These are phyloP conservation scores for Thermothielavioides terrestris DNA, from an alignment of 495 filamentous ascomycete species.

Conservation along the genomic window DNA sequence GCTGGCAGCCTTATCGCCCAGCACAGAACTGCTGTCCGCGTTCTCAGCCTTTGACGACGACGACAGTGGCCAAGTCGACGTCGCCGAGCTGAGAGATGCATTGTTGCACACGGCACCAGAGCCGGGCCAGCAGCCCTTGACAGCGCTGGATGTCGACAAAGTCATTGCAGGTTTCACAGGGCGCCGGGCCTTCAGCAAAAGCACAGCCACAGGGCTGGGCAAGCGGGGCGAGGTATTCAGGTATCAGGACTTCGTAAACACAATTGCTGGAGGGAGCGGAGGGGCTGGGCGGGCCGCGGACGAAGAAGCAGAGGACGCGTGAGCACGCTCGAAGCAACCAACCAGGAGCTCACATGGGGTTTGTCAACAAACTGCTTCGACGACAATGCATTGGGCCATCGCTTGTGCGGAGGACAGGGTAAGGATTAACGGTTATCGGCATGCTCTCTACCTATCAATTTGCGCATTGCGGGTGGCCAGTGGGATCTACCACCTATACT, in stretches of 20 bases:
- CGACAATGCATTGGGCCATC: too few relatives aligned
- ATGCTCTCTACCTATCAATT: slow-evolving; percentile 1
- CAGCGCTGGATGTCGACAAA: slow-evolving; percentile 69
- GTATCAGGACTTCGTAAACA: slow-evolving; percentile 68
- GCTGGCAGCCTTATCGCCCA: slow-evolving; percentile 62
- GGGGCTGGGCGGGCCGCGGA: slow-evolving; percentile 26
- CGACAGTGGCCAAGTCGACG: slow-evolving; percentile 85
- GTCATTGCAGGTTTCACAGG: slow-evolving; percentile 78
- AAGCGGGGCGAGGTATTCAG: slow-evolving; percentile 65
- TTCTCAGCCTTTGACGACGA: slow-evolving; percentile 94
- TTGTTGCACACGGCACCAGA: slow-evolving; percentile 74
- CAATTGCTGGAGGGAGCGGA: slow-evolving; percentile 42
- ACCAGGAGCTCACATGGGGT: neutral
- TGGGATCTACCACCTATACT: slow-evolving; percentile 3
- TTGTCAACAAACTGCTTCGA: too few relatives aligned
- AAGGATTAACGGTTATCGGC: neutral
- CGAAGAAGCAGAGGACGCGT: slow-evolving; percentile 24
- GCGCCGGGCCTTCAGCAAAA: slow-evolving; percentile 62
- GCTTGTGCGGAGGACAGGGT: neutral
- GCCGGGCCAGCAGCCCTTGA: slow-evolving; percentile 56
- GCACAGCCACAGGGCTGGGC: slow-evolving; percentile 35
- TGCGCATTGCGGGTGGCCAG: neutral
- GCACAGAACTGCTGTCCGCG: slow-evolving; percentile 70
- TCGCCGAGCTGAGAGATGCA: slow-evolving; percentile 72
- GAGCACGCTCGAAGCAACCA: neutral